These are phyloP conservation scores for Clitopilus passeckerianus DNA, from an alignment of 768 basidiomycete species.

Conservation along the genomic window DNA sequence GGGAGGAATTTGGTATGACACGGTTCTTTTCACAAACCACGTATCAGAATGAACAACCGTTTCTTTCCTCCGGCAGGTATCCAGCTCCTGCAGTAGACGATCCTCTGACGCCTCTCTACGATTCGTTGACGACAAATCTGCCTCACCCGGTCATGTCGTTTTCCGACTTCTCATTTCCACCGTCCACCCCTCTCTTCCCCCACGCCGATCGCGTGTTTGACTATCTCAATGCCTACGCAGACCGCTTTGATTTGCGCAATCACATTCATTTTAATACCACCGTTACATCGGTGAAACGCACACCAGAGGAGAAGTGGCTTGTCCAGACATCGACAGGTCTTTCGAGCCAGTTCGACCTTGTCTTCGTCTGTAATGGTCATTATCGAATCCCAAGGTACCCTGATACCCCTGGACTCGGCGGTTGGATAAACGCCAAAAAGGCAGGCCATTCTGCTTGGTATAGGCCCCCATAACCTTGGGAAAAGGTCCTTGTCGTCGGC, in stretches of 20 bases:
- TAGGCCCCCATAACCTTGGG: conserved; percentile 44
- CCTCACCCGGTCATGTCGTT: conserved; percentile 78
- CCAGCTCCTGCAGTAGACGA: conserved; percentile 45
- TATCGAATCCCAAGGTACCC: conserved; percentile 64
- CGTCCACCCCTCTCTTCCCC: conserved; percentile 69
- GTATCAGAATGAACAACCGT: background rate
- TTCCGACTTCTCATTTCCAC: conserved; percentile 59
- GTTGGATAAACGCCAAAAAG: conserved; percentile 48
- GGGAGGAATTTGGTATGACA: conserved; percentile 73
- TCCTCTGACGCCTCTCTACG: conserved; percentile 66
- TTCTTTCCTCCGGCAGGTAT: conserved; percentile 32
- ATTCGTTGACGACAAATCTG: conserved; percentile 77
- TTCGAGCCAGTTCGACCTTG: conserved; percentile 45
- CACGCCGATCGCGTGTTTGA: conserved; percentile 49
- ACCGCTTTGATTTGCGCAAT: conserved; percentile 52
- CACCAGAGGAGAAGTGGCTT: conserved; percentile 37
- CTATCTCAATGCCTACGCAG: conserved; percentile 69
- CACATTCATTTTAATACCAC: conserved; percentile 59
- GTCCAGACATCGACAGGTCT: conserved; percentile 34
- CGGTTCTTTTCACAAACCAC: background rate
- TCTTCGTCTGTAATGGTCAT: conserved; percentile 77
- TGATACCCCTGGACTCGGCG: conserved; percentile 47
- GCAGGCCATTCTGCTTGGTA: conserved; percentile 70
- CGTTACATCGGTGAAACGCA: conserved; percentile 44
- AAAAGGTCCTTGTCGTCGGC: conserved; percentile 42